phyloP scores from a whole-genome alignment of 2,329 filamentous ascomycete genomes.

The Leptodontidium sp. region DNA sequence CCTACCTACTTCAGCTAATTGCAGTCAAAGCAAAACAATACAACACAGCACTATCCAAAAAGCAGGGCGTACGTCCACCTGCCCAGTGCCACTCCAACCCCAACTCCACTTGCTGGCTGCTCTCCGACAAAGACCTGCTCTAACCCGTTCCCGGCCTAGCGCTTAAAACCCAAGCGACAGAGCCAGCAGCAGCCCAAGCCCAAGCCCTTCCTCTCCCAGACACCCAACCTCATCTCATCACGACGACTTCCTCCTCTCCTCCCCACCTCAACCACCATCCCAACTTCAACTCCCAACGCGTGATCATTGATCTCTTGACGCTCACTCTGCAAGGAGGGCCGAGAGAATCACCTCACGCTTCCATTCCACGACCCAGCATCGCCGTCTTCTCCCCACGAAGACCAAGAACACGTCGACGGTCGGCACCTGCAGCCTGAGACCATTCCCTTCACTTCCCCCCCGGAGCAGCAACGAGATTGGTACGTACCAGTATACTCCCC shows the following conservation, averaged over 20 bases:
- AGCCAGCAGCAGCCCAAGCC: neutral
- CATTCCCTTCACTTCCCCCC: constrained; percentile 25
- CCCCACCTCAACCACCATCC: constrained; percentile 29
- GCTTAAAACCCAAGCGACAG: neutral
- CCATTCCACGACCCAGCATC: constrained; percentile 9
- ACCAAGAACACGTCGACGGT: constrained; percentile 31
- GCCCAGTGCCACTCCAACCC: too few species aligned
- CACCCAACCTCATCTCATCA: constrained; percentile 18
- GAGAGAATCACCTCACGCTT: constrained; percentile 27
- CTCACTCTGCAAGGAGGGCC: constrained; percentile 28
- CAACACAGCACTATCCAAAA: neutral
- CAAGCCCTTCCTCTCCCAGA: neutral
- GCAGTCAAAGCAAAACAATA: constrained; percentile 1
- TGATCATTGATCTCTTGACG: constrained; percentile 30
- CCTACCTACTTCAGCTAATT: neutral
- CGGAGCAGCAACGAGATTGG: constrained; percentile 33
- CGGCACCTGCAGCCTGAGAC: constrained; percentile 25
- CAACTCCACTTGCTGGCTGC: too few species aligned
- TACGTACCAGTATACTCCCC: constrained; percentile 33
- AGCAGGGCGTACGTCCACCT: too few species aligned
- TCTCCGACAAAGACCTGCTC: constrained; percentile 6
- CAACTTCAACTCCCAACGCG: constrained; percentile 25
- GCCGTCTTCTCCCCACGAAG: constrained; percentile 22
- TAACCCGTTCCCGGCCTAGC: neutral
- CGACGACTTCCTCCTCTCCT: constrained; percentile 27